Evolutionary conservation across 1,284 basidiomycete species (phyloP).

Genomic region (Sanghuangporus sanghuang): DNA sequence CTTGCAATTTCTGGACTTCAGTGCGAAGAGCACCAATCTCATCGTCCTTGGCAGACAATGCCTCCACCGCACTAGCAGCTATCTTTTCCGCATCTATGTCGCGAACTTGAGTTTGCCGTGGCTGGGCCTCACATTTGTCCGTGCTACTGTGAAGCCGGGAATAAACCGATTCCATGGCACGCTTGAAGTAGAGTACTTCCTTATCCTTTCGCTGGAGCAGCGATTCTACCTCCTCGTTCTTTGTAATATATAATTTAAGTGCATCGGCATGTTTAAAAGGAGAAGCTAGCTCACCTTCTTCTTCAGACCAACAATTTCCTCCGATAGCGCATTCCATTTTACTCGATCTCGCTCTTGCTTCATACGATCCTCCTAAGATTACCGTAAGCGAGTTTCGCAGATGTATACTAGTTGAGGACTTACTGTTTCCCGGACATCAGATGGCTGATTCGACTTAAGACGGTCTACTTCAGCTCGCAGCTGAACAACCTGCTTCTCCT

Average conservation of each 20-base stretch:
- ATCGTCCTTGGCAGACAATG: constrained; percentile 65
- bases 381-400: constrained; percentile 4
- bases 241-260: constrained; percentile 1
- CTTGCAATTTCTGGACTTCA: constrained; percentile 47
- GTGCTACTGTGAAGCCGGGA: constrained; percentile 60
- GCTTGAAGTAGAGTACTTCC: constrained; percentile 73
- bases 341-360: constrained; percentile 71
- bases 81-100: constrained; percentile 70
- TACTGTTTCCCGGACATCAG: constrained; percentile 54
- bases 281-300: constrained; percentile 43
- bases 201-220: constrained; percentile 56
- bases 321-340: constrained; percentile 71
- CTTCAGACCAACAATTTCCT: constrained; percentile 74
- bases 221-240: constrained; percentile 55
- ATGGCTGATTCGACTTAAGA: constrained; percentile 50
- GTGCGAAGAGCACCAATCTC: constrained; percentile 51
- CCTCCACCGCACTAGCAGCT: constrained; percentile 65
- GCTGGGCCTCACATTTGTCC: constrained; percentile 38
- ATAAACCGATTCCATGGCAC: constrained; percentile 81
- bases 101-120: constrained; percentile 3
- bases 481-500: constrained; percentile 79
- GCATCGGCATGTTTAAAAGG: neutral
- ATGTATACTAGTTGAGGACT: constrained; percentile 23
- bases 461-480: constrained; percentile 71
- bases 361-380: constrained; percentile 64